Evolutionary conservation across 768 basidiomycete species (phyloP), one percentile per base, ranked within the genome.

Genomic region (Nidularia pulvinata): DNA sequence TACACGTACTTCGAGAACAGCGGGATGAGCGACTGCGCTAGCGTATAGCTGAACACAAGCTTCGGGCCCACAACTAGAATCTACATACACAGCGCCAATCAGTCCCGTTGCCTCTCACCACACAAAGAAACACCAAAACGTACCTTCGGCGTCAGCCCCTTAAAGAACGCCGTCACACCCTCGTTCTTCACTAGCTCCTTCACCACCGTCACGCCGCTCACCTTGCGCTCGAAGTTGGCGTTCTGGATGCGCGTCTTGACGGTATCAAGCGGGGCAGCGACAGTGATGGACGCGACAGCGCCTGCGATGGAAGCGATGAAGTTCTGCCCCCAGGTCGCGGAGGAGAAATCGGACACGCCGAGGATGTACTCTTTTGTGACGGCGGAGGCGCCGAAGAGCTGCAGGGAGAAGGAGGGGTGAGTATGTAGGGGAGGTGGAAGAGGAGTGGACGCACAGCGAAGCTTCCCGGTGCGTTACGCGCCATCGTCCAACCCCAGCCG

Each of bases 401-500:
- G 59, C 1, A n/a, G 19, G 25, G n/a, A 30, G 19, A 44, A 51
- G 56, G 33, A 33, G 6, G 49, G 37, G 46, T 52, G 39, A 9
- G 34, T 32, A 30, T 9, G 4, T 32, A 48, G 2, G 48, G 34
- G 37, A 49, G 42, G 43, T 37, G 14, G 44, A 14, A 50, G 37
- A 42, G 33, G 42, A 32, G 46, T 36, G 16, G 3, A 77, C 91
- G 57, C 64, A 96, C 95, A 51, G 96, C 93, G 63, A 99, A 99
- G 50, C 83, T 86, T 9, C 96, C 96, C 0, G 96, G 96, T 1
- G 96, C 96, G 61, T 99, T 99, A 50, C 96, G 85, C 2, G 95
- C 96, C 82, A 97, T 89, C 22, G 96, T 98, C 96, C 96, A 98
- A 45, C 95, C 95, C 93, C 95, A 97, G 32, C 96, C 96, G 57